Conservation (phyloP, 2,329 filamentous ascomycete genomes). For the Fusarium torreyae region DNA sequence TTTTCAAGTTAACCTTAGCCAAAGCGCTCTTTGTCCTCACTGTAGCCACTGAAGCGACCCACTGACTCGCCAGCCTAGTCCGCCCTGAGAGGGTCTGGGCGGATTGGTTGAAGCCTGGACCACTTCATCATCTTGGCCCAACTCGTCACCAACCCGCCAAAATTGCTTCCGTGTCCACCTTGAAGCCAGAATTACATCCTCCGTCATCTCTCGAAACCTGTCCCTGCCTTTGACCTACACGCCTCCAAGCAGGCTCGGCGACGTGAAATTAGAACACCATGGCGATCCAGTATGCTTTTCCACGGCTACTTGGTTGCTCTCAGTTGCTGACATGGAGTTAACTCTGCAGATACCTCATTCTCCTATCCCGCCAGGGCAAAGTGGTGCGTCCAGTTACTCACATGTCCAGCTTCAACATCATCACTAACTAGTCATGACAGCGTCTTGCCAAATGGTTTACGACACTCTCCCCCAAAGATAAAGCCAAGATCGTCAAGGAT, state of each 20-base stretch:
- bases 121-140: constrained; percentile 26
- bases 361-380: constrained; percentile 98
- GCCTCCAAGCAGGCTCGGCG: constrained; percentile 45
- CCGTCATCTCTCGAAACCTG: constrained; percentile 41
- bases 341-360: constrained; percentile 86
- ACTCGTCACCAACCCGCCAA: constrained; percentile 51
- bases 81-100: not conserved
- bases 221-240: constrained; percentile 35
- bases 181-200: constrained; percentile 46
- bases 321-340: constrained; percentile 43
- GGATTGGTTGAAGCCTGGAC: constrained; percentile 36
- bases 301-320: constrained; percentile 17
- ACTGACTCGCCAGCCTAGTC: constrained; percentile 8
- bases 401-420: constrained; percentile 21
- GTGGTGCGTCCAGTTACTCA: constrained; percentile 77
- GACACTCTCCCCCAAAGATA: constrained; percentile 96
- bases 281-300: constrained; percentile 61
- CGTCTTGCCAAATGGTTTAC: constrained; percentile 99
- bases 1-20: not conserved
- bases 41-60: constrained; percentile 19
- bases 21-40: not conserved
- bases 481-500: constrained; percentile 99
- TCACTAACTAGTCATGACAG: constrained; percentile 64
- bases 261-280: constrained; percentile 52
- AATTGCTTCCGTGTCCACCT: constrained; percentile 50